These are phyloP conservation scores for Podospora pseudoanserina DNA, from an alignment of 495 filamentous ascomycete genomes.

Conservation along the genomic window DNA sequence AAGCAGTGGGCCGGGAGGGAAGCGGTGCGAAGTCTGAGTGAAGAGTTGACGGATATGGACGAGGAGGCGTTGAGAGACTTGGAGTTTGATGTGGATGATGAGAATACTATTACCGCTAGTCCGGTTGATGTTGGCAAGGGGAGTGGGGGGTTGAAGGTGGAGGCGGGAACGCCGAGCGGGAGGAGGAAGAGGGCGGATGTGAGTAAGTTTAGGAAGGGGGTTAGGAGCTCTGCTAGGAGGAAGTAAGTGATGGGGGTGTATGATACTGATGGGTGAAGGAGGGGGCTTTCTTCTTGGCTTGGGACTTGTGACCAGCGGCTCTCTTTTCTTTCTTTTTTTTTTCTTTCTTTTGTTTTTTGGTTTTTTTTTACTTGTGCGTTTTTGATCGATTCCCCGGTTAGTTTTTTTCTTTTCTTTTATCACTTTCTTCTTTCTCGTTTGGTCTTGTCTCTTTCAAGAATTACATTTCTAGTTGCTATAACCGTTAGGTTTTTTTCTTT, in stretches of 20 bases:
- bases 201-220: slow-evolving; percentile 7
- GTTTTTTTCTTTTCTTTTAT: not conserved
- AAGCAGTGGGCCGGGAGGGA: slow-evolving; percentile 76
- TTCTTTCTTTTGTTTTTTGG: slow-evolving; percentile 1
- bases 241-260: slow-evolving; percentile 11
- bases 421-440: not conserved
- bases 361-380: not conserved
- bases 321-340: slow-evolving; percentile 5
- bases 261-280: not conserved
- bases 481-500: no score
- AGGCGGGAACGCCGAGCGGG: not conserved
- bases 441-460: not conserved
- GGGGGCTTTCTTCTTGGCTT: not conserved
- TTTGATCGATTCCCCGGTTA: slow-evolving; percentile 7
- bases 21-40: slow-evolving; percentile 71
- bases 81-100: slow-evolving; percentile 42
- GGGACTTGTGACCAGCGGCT: not conserved
- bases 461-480: no score
- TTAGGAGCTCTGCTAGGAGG: slow-evolving; percentile 6
- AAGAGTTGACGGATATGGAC: slow-evolving; percentile 83
- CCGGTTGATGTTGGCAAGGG: slow-evolving; percentile 5
- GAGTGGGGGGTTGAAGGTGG: not conserved
- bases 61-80: slow-evolving; percentile 75
- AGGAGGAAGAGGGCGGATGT: slow-evolving; percentile 3
- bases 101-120: slow-evolving; percentile 10